These are phyloP conservation scores for Colletotrichum navitas DNA, from an alignment of 2,329 filamentous ascomycete genomes.

Conservation along the genomic window DNA sequence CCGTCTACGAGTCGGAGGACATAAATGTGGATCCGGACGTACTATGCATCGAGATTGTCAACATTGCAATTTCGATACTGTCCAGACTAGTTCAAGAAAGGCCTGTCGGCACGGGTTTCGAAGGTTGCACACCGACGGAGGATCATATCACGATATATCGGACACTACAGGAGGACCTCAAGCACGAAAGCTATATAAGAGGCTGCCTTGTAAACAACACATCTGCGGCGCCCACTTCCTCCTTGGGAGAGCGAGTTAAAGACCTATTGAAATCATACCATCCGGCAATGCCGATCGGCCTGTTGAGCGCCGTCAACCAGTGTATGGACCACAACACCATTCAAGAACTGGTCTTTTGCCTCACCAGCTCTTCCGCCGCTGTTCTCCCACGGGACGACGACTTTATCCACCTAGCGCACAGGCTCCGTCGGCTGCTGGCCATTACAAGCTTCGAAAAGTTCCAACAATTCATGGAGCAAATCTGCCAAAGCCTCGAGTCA, in stretches of 20 bases:
- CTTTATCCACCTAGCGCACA: neutral
- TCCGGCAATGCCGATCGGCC: slow-evolving; percentile 18
- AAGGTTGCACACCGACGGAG: neutral
- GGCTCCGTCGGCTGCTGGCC: slow-evolving; percentile 6
- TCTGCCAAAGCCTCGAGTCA: slow-evolving; percentile 22
- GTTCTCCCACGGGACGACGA: slow-evolving; percentile 1
- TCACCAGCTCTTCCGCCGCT: neutral
- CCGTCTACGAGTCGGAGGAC: neutral
- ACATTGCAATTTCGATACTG: neutral
- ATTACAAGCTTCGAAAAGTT: neutral
- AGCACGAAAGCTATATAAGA: slow-evolving; percentile 17
- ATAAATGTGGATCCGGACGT: neutral
- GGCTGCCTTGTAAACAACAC: slow-evolving; percentile 27
- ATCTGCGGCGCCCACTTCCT: neutral
- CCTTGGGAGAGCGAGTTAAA: neutral
- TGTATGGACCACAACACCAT: neutral
- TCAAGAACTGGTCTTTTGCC: neutral
- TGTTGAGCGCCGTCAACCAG: slow-evolving; percentile 31
- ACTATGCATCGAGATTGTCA: slow-evolving; percentile 12
- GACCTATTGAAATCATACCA: slow-evolving; percentile 12
- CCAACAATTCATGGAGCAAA: neutral
- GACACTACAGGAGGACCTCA: slow-evolving; percentile 21
- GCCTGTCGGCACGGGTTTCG: neutral
- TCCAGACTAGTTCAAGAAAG: neutral
- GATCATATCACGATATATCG: slow-evolving; percentile 30